Base-by-base conservation (phyloP, 192 early-diverging fungal genomes). In the Coemansia sp. region DNA sequence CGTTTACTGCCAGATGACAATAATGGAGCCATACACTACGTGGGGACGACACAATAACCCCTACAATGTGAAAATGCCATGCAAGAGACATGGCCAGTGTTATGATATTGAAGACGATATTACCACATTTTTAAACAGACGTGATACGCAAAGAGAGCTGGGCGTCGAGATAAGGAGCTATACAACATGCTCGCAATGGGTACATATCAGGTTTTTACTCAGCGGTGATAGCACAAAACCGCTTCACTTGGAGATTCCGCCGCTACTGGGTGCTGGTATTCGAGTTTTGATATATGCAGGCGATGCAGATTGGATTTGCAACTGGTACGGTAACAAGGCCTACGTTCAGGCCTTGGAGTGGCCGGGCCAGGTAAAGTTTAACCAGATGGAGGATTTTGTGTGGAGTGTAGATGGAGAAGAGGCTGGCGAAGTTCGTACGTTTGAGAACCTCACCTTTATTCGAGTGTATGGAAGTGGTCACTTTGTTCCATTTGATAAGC, bases 241-340 rank as follows among this genome's bases (percentile, higher is more conserved):
- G 28, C 94, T 88, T 62, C 84, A 87, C 28, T 62, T 60, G 16
- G 85, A 86, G 67, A 72, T 93, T 18, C 87, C 88, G 31, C 85
- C 83, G 18, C 70, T 96, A 57, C 87, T 97, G 36, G 91, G 86
- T 36, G 88, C 85, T 60, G 91, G 90, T 33, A 84, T 96, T 67
- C 89, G 90, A 24, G 84, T 96, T 16, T 68, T 99, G 48, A 83
- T 97, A 33, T 97, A 96, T 75, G 90, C 92, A 60, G 95, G 96
- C 34, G 94, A 96, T 63, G 91, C 92, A 3, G 94, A 96, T 74
- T 96, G 87, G 71, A 95, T 95, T 63, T 96, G 94, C 86, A 94
- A 94, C 79, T 93, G 89, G 88, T 84, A 87, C 40, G 89, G 83
- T 51, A 96, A 96, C 86, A 94, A 94, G 86, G 92, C 89, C 0